Evolutionary conservation across 1,139 yeast genomes (phyloP).

Genomic region (Tardiomyces depauwii): DNA sequence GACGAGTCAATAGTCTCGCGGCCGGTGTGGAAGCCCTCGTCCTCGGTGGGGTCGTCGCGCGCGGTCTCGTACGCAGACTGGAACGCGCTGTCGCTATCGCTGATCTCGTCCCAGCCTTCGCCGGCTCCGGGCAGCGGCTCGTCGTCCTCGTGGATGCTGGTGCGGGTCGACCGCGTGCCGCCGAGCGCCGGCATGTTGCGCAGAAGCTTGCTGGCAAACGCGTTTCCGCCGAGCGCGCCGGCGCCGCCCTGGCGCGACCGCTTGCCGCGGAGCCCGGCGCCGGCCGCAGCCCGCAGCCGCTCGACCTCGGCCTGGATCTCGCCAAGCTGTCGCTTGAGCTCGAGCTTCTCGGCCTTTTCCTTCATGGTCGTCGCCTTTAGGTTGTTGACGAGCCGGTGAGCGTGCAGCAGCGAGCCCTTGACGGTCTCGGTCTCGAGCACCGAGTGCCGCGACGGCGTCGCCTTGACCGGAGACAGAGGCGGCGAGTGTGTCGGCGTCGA

Average conservation of each 20-base stretch:
- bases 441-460: slow-evolving; percentile 38
- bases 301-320: neutral
- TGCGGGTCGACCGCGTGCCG: neutral
- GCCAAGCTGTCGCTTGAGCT: slow-evolving; percentile 18
- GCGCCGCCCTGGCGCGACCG: neutral
- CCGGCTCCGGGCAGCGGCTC: neutral
- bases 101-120: neutral
- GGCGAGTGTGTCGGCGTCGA: slow-evolving; percentile 26
- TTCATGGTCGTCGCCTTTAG: slow-evolving; percentile 19
- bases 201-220: neutral
- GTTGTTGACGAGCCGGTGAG: slow-evolving; percentile 35
- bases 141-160: neutral
- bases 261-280: neutral
- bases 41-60: neutral
- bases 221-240: neutral
- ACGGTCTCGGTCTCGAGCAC: slow-evolving; percentile 59
- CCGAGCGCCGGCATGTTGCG: neutral
- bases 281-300: neutral
- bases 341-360: slow-evolving; percentile 27
- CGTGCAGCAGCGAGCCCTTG: slow-evolving; percentile 52
- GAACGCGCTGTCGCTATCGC: neutral
- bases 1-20: neutral
- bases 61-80: neutral
- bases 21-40: neutral
- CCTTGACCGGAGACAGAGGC: slow-evolving; percentile 32